Percentiles rank a stretch among this genome's conserved stretches.
These are phyloP conservation scores for Gautieria morchelliformis DNA, from an alignment of 768 basidiomycete species.

Conservation along the genomic window DNA sequence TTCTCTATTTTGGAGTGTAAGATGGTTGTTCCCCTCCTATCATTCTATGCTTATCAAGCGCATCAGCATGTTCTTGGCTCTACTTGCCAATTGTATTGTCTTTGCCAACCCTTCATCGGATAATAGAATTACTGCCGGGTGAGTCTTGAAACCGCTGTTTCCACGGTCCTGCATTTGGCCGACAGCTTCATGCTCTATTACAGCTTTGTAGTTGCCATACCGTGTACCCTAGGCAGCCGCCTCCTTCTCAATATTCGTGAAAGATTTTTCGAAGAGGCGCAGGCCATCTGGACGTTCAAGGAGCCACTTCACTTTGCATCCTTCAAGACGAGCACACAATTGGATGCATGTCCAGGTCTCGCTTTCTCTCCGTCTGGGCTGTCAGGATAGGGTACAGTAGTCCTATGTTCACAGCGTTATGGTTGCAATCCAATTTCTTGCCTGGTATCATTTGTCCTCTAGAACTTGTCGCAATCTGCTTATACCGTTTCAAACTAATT, in stretches of 20 bases:
- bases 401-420: no score
- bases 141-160: background rate
- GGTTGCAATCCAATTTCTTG: no score
- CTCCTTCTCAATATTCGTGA: slow-evolving; percentile 45
- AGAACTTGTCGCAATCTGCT: no score
- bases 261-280: background rate
- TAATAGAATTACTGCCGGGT: background rate
- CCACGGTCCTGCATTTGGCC: background rate
- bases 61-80: background rate
- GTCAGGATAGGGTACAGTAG: no score
- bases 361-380: no score
- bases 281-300: slow-evolving; percentile 19
- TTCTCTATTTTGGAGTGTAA: background rate
- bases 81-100: background rate
- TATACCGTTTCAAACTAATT: no score
- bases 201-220: slow-evolving; percentile 37
- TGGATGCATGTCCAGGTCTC: no score
- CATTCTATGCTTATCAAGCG: background rate
- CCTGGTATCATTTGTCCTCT: no score
- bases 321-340: no score
- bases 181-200: background rate
- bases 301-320: no score
- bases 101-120: background rate
- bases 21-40: background rate
- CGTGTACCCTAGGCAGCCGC: slow-evolving; percentile 48